phyloP scores from a whole-genome alignment of 305 asterid species.

The Fraxinus ornus region DNA sequence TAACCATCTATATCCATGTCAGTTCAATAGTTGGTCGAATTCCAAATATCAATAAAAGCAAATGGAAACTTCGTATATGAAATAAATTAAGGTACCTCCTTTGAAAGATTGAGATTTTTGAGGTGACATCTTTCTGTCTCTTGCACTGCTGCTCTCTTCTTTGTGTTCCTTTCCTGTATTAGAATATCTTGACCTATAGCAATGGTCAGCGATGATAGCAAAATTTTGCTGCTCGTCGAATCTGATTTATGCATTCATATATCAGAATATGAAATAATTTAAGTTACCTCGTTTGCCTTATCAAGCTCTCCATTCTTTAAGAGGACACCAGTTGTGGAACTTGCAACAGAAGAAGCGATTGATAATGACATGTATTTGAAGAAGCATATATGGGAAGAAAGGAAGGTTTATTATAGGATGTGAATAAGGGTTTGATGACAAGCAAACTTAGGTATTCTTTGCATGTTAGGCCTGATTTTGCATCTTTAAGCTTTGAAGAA shows the following conservation, averaged over 20 bases:
- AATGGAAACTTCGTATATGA: background rate
- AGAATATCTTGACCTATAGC: conserved; percentile 43
- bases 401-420: conserved; percentile 30
- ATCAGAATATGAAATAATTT: background rate
- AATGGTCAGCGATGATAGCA: background rate
- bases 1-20: background rate
- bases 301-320: conserved; percentile 43
- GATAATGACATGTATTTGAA: conserved; percentile 24
- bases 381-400: conserved; percentile 31
- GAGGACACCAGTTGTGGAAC: conserved; percentile 17
- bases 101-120: conserved; percentile 43
- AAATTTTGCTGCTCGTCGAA: background rate
- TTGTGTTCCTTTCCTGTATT: conserved; percentile 33
- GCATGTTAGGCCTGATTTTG: conserved; percentile 55
- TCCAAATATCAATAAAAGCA: background rate
- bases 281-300: conserved; percentile 56
- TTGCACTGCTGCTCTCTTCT: conserved; percentile 41
- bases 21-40: background rate
- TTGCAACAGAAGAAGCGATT: background rate
- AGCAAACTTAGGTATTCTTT: conserved; percentile 46
- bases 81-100: conserved; percentile 36
- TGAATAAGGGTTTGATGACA: conserved; percentile 20
- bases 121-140: conserved; percentile 40
- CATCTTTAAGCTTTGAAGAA: conserved; percentile 38
- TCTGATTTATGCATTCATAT: background rate